These are phyloP conservation scores for Escallonia herrerae DNA, from an alignment of 129 eudicot genomes.

Conservation along the genomic window DNA sequence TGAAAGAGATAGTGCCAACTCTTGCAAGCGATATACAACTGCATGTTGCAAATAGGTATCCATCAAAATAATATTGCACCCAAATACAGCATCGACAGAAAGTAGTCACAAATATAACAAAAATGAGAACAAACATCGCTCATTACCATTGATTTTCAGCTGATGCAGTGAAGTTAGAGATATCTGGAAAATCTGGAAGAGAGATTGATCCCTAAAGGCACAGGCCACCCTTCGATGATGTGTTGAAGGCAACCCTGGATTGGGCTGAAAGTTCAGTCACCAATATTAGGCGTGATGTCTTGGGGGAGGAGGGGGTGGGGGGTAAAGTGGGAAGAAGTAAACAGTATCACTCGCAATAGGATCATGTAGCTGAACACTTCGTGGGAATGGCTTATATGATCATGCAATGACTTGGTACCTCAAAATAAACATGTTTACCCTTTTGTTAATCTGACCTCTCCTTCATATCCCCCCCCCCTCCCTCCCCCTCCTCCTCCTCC, in stretches of 20 bases:
- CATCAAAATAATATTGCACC: not conserved
- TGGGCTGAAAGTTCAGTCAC: constrained; percentile 47
- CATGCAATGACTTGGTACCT: no score
- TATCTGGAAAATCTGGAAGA: constrained; percentile 84
- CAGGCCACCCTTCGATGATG: constrained; percentile 91
- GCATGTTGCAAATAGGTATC: constrained; percentile 27
- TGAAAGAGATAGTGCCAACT: constrained; percentile 86
- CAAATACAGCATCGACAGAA: not conserved
- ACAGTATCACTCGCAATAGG: no score
- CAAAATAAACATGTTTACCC: no score
- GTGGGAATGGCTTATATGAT: no score
- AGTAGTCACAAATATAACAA: not conserved
- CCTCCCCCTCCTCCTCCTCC: no score
- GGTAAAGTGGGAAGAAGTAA: not conserved
- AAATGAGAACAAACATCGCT: not conserved
- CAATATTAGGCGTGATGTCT: not conserved
- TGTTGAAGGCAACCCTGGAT: constrained; percentile 93
- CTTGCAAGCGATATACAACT: constrained; percentile 74
- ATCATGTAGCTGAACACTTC: no score
- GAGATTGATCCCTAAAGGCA: constrained; percentile 79
- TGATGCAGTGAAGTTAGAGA: constrained; percentile 84
- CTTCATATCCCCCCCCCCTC: no score
- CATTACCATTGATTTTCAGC: constrained; percentile 78
- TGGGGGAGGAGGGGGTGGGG: not conserved
- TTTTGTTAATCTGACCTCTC: no score